Evolutionary conservation across 371 early-diverging fungal species (phyloP).

Genomic region (Mortierella sp.): DNA sequence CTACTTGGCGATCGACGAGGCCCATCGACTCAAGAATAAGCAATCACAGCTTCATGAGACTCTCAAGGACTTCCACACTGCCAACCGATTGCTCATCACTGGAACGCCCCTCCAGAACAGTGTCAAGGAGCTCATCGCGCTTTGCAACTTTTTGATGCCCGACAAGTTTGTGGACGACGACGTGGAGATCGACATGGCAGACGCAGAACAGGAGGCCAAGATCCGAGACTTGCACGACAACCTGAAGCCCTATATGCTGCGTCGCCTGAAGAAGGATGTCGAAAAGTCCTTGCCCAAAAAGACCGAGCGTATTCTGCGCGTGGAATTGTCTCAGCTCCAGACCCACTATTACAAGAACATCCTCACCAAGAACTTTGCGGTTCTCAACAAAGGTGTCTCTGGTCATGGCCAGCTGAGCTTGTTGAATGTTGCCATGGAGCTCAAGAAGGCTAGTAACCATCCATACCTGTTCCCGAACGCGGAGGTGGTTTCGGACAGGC

Average conservation of each 20-base stretch:
- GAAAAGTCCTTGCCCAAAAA: slow-evolving; percentile 97
- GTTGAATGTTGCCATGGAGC: slow-evolving; percentile 96
- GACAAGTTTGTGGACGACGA: slow-evolving; percentile 83
- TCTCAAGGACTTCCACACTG: slow-evolving; percentile 80
- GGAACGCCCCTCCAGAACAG: slow-evolving; percentile 95
- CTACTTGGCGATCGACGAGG: slow-evolving; percentile 92
- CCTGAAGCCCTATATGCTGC: slow-evolving; percentile 92
- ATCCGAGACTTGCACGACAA: slow-evolving; percentile 89
- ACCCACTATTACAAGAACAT: slow-evolving; percentile 95
- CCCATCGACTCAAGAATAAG: slow-evolving; percentile 92
- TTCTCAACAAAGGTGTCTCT: slow-evolving; percentile 84
- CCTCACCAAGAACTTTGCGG: slow-evolving; percentile 92
- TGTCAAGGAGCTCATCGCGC: slow-evolving; percentile 85
- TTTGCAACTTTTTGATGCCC: slow-evolving; percentile 90
- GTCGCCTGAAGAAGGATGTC: slow-evolving; percentile 98
- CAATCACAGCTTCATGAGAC: slow-evolving; percentile 92
- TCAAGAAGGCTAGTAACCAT: slow-evolving; percentile 99
- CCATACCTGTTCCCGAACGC: slow-evolving; percentile 97
- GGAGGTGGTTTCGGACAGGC: slow-evolving; percentile 75
- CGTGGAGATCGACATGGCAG: slow-evolving; percentile 68
- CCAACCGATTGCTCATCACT: slow-evolving; percentile 88
- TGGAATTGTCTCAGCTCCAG: slow-evolving; percentile 93
- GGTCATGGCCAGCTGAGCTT: slow-evolving; percentile 90
- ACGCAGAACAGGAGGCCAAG: slow-evolving; percentile 82
- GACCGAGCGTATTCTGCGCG: slow-evolving; percentile 94